Evolutionary conservation across 164 flowering plant species (phyloP).

Genomic region (Dillenia turbinata): DNA sequence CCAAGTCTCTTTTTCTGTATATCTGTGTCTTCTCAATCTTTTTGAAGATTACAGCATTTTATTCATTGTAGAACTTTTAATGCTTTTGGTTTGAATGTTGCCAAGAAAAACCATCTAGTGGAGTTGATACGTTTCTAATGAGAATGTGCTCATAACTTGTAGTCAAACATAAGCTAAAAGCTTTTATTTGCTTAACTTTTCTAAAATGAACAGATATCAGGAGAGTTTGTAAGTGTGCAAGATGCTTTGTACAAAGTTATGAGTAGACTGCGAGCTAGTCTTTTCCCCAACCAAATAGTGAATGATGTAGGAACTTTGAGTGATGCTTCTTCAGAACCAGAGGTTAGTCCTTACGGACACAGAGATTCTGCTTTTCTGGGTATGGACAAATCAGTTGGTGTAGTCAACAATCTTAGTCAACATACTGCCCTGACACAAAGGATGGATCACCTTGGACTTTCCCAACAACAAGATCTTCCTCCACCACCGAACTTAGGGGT

Average conservation of each 20-base stretch:
- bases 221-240: constrained; percentile 61
- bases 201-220: constrained; percentile 47
- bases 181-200: too few relatives aligned
- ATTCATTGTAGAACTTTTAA: too few relatives aligned
- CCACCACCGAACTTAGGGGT: constrained; percentile 45
- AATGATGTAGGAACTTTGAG: constrained; percentile 31
- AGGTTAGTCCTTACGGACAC: constrained; percentile 35
- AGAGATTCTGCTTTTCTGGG: constrained; percentile 35
- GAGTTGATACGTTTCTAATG: too few relatives aligned
- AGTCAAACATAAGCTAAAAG: too few relatives aligned
- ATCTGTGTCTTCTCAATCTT: too few relatives aligned
- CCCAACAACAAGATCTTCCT: constrained; percentile 36
- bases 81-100: too few relatives aligned
- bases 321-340: constrained; percentile 29
- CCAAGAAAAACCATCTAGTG: too few relatives aligned
- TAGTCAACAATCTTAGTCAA: constrained; percentile 27
- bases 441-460: constrained; percentile 45
- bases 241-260: constrained; percentile 70
- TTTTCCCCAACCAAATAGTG: constrained; percentile 28
- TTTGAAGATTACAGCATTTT: too few relatives aligned
- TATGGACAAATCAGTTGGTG: constrained; percentile 22
- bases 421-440: constrained; percentile 31
- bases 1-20: too few relatives aligned
- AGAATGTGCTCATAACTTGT: too few relatives aligned
- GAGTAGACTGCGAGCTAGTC: constrained; percentile 60